Conservation (phyloP, 176 grass and related monocot species). For the Oryza coarctata region DNA sequence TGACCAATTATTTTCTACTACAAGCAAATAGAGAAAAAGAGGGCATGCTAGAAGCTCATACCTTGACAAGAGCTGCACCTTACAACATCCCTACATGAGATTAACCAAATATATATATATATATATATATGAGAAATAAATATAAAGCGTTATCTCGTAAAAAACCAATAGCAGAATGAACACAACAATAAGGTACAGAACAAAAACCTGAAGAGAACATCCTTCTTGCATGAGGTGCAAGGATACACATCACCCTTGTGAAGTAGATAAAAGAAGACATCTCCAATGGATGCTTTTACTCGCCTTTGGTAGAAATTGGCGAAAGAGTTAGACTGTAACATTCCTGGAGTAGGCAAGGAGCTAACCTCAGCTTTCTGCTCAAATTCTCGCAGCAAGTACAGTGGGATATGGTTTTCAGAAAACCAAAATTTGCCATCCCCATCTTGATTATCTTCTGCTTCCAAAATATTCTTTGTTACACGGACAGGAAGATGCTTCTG, state of each 20-base stretch:
- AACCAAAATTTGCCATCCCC: constrained; percentile 78
- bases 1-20: background rate
- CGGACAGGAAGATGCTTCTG: constrained; percentile 91
- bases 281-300: constrained; percentile 37
- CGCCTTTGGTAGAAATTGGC: constrained; percentile 47
- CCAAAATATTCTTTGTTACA: constrained; percentile 89
- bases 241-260: constrained; percentile 63
- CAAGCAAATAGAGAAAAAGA: background rate
- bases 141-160: constrained; percentile 30
- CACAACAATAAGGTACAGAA: constrained; percentile 24
- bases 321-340: constrained; percentile 28
- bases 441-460: constrained; percentile 58
- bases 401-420: constrained; percentile 83
- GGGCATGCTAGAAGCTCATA: constrained; percentile 37
- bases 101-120: constrained; percentile 33
- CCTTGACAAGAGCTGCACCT: constrained; percentile 89
- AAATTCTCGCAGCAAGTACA: constrained; percentile 79
- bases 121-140: constrained; percentile 31
- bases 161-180: constrained; percentile 23
- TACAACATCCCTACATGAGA: constrained; percentile 60
- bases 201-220: constrained; percentile 72
- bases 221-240: constrained; percentile 83
- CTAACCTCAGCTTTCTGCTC: constrained; percentile 54
- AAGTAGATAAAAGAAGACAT: constrained; percentile 84
- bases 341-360: constrained; percentile 36